Evolutionary conservation across 228 moss, liverwort and hornwort genomes (phyloP), one percentile per base, ranked within the genome.

Genomic region (Sphagnum fallax): DNA sequence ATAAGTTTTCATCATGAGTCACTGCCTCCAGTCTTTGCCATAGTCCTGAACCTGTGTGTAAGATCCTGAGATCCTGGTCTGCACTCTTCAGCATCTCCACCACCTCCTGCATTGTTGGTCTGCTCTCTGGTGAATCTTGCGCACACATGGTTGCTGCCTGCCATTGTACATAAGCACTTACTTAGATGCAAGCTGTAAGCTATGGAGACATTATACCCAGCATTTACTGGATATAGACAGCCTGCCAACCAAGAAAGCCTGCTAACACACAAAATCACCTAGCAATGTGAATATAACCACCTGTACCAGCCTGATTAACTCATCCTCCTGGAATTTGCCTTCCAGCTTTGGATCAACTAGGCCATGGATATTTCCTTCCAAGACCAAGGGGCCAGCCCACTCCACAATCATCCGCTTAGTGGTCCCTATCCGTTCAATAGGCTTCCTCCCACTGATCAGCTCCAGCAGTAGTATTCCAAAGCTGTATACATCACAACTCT

Each of bases 401-500:
- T 97, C 97, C 5, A 97, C 97, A 10, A 97, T 90, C 1, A 90
- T 90, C 73, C 91, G 83, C 69, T 90, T 97, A 0, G 60, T 82
- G 47, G 75, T 63, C 4, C 83, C 90, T 12, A 92, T 65, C 53
- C 82, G 84, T 70, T 90, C 91, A n/a, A 98, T 98, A 3, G 97
- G 97, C 80, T 92, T 98, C 77, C 84, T 98, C 15, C 97, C 97
- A 64, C 92, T 98, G 4, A 98, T 82, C 16, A 98, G 82, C 83
- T 98, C 97, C 67, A 98, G 81, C 51, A 93, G 77, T 48, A 98
- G 76, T 48, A 98, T 98, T 47, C 97, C 97, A 79, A 93, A 98
- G 81, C 97, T 98, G 75, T 98, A 98, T 7, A 98, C 97, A 73
- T 98, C 97, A 73, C 93, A 93, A 69, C 93, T 93, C 65, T 90